Conservation (phyloP, 345 rosid genomes). For the Lagerstroemia speciosa region DNA sequence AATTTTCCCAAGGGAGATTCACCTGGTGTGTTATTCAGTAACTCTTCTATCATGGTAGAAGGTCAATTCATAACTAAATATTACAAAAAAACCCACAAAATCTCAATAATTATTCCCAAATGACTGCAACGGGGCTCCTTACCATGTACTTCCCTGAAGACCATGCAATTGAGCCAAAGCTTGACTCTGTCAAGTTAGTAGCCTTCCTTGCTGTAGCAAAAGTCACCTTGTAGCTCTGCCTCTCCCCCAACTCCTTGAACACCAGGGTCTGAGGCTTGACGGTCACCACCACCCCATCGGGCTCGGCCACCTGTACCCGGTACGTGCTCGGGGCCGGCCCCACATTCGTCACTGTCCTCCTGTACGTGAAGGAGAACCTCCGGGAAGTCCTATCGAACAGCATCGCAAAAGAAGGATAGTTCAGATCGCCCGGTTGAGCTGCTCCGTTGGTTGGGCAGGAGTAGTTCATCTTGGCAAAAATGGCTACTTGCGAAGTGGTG, state of each 20-base stretch:
- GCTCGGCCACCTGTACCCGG: conserved; percentile 26
- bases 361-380: conserved; percentile 12
- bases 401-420: conserved; percentile 55
- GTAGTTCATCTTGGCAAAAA: conserved; percentile 18
- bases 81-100: background rate
- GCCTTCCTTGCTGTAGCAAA: conserved; percentile 16
- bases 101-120: conserved; percentile 25
- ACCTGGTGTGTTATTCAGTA: too few relatives aligned
- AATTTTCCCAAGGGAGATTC: too few relatives aligned
- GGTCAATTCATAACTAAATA: background rate
- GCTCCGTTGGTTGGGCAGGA: conserved; percentile 18
- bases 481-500: conserved; percentile 21
- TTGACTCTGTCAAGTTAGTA: conserved; percentile 7
- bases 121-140: conserved; percentile 58
- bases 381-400: conserved; percentile 12
- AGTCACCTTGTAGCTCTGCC: conserved; percentile 45
- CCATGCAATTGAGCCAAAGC: conserved; percentile 62
- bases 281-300: conserved; percentile 26
- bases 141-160: conserved; percentile 38
- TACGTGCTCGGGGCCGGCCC: conserved; percentile 22
- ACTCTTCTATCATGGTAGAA: background rate
- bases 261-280: conserved; percentile 29
- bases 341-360: conserved; percentile 43
- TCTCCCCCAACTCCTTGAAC: conserved; percentile 33
- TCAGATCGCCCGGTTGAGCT: conserved; percentile 33